Evolutionary conservation across 352 stramenopile species (phyloP).

Genomic region (Globisporangium cederbergense): DNA sequence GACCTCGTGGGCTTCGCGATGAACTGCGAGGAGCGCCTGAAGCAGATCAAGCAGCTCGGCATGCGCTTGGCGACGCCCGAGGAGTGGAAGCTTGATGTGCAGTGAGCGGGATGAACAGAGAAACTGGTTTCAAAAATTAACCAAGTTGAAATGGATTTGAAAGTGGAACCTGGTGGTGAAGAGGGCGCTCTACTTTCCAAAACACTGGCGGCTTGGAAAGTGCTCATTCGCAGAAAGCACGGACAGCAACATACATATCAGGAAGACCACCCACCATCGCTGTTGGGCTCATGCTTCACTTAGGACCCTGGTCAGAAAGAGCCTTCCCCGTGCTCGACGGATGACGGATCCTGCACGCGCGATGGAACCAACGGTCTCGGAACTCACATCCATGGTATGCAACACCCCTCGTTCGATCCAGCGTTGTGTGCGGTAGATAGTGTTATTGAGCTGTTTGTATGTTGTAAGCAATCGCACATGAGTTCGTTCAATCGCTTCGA

Average conservation of each 20-base stretch:
- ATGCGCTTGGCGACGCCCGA: conserved; percentile 46
- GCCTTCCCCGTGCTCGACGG: no score
- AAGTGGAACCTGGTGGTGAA: neutral
- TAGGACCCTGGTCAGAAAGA: neutral
- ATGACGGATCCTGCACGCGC: no score
- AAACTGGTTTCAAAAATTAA: neutral
- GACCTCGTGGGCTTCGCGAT: conserved; percentile 75
- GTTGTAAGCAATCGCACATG: no score
- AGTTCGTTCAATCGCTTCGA: no score
- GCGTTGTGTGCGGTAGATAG: no score
- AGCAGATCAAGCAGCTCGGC: conserved; percentile 85
- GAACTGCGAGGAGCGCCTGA: conserved; percentile 81
- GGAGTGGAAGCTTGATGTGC: conserved; percentile 46
- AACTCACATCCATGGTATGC: no score
- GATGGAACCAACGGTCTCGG: no score
- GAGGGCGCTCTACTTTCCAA: no score
- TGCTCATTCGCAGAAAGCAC: neutral
- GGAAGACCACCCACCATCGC: neutral
- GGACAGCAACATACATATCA: neutral
- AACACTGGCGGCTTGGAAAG: neutral
- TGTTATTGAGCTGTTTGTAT: no score
- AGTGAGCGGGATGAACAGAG: neutral
- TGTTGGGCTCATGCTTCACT: neutral
- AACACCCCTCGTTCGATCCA: no score
- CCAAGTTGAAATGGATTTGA: neutral